These are phyloP conservation scores for Antitrichia curtipendula DNA, from an alignment of 225 moss, liverwort and hornwort genomes.

Conservation along the genomic window DNA sequence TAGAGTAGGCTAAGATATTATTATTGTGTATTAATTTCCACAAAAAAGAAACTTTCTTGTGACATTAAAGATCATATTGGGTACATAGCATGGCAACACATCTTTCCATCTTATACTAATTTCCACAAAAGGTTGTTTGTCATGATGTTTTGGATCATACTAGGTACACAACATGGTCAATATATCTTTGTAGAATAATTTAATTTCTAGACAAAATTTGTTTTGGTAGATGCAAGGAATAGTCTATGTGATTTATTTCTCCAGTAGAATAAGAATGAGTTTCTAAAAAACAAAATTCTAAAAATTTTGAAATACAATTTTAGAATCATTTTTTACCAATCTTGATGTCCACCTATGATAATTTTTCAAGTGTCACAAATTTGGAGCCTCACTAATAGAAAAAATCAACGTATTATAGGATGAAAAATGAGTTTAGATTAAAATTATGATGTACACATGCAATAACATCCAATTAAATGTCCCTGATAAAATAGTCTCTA, in stretches of 20 bases:
- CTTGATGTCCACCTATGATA: accelerated
- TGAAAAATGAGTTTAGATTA: not conserved
- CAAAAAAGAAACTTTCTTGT: not conserved
- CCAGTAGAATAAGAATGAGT: not conserved
- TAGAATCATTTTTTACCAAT: not conserved
- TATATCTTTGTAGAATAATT: not conserved
- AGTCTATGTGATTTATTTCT: accelerated
- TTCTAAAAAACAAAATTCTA: not conserved
- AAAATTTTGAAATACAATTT: not conserved
- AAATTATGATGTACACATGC: not conserved
- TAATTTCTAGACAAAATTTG: not conserved
- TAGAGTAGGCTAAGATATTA: not conserved
- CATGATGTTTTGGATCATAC: not conserved
- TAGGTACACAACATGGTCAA: not conserved
- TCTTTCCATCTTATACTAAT: not conserved
- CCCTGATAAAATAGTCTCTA: too few relatives aligned
- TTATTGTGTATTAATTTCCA: not conserved
- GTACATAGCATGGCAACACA: too few relatives aligned
- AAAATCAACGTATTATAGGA: not conserved
- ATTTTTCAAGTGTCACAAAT: not conserved
- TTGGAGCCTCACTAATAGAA: not conserved
- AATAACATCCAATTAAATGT: not conserved
- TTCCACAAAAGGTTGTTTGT: not conserved
- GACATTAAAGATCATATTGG: too few relatives aligned
- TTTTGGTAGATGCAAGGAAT: not conserved